These are phyloP conservation scores for Microdochium paspali DNA, from an alignment of 2,329 filamentous ascomycete species.

Conservation along the genomic window DNA sequence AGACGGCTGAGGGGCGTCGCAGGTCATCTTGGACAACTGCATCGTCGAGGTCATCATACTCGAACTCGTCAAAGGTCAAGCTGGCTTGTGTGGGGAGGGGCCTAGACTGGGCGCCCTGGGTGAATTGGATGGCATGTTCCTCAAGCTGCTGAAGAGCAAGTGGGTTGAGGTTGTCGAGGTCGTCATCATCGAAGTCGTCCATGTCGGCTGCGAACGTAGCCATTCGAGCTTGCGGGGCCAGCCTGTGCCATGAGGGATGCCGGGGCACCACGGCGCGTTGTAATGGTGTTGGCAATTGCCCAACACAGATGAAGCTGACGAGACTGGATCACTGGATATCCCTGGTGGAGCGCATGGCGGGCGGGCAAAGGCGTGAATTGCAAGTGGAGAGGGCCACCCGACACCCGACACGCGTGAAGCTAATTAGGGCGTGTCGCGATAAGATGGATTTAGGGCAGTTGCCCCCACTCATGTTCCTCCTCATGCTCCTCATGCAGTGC, in stretches of 20 bases:
- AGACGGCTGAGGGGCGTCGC: conserved; percentile 25
- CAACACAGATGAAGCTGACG: too few relatives aligned
- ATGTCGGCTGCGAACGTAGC: conserved; percentile 18
- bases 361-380: too few relatives aligned
- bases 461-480: too few relatives aligned
- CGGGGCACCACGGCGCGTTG: neutral
- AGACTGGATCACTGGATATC: too few relatives aligned
- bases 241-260: neutral
- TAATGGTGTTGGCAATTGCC: neutral
- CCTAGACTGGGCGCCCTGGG: conserved; percentile 33
- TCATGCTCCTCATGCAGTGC: too few relatives aligned
- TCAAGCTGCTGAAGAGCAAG: conserved; percentile 53
- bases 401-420: too few relatives aligned
- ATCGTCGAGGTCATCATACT: conserved; percentile 50
- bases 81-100: conserved; percentile 13
- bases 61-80: conserved; percentile 33
- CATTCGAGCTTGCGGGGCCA: neutral
- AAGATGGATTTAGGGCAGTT: too few relatives aligned
- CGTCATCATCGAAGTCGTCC: conserved; percentile 56
- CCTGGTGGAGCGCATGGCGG: too few relatives aligned
- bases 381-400: too few relatives aligned
- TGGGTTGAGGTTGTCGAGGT: conserved; percentile 50
- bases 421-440: too few relatives aligned
- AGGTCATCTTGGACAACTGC: conserved; percentile 42
- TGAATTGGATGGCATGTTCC: conserved; percentile 51